These are phyloP conservation scores for Pseudoscleropodium purum DNA, from an alignment of 225 moss, liverwort and hornwort species.

Conservation along the genomic window DNA sequence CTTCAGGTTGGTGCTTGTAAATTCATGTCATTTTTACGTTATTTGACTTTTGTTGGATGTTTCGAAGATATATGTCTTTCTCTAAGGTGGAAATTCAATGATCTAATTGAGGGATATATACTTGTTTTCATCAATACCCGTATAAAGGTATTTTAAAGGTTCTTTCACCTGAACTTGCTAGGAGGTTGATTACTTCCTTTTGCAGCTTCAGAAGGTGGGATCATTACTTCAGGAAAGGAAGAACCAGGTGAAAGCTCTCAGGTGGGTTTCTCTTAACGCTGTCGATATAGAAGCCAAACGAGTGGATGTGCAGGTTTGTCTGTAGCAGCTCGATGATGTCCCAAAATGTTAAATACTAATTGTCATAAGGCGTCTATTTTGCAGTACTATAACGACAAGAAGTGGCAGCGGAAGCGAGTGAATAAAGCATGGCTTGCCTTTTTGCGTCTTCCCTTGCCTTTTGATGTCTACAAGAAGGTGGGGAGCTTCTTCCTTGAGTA, in stretches of 20 bases:
- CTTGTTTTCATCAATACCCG: not conserved
- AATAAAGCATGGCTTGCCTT: constrained; percentile 85
- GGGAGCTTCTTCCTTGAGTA: not conserved
- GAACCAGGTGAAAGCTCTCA: constrained; percentile 4
- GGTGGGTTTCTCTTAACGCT: not conserved
- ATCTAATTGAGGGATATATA: not conserved
- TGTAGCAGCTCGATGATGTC: not conserved
- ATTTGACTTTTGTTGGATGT: not conserved
- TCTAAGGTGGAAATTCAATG: not conserved
- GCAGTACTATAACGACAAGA: constrained; percentile 30
- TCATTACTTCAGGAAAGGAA: not conserved
- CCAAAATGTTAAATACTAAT: not conserved
- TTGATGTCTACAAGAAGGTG: constrained; percentile 91
- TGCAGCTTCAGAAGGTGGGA: constrained; percentile 13
- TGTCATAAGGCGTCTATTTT: not conserved
- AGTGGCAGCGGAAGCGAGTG: constrained; percentile 45
- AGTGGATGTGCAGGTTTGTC: not conserved
- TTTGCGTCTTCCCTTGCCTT: constrained; percentile 68
- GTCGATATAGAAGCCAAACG: not conserved
- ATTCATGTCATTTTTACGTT: not conserved
- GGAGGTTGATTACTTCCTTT: not conserved
- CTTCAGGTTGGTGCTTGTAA: constrained; percentile 5
- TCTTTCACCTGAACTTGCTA: not conserved
- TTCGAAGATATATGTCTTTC: not conserved
- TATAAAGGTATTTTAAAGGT: not conserved